Evolutionary conservation across 2,329 filamentous ascomycete genomes (phyloP), one percentile per base, ranked within the genome.

Genomic region (Aureobasidium sp.): DNA sequence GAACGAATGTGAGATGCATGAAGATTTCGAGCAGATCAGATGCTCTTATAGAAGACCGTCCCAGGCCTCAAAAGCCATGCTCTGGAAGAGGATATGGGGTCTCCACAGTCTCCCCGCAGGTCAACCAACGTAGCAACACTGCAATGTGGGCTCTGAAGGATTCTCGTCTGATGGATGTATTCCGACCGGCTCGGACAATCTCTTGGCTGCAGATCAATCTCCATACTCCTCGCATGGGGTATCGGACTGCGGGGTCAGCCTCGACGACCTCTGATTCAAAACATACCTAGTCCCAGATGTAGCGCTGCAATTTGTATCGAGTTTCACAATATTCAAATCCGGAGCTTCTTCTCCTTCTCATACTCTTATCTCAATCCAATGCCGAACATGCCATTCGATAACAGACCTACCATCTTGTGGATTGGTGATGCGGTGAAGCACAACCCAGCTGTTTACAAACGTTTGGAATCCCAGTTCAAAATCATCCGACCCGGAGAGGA

Each of bases 381-480:
- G 21, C 21, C 21, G 21, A 21, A 21, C 34, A 42, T 64, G 62
- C 29, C 45, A 3, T 2, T 48, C 2, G 45, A 48, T 44, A 13
- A 65, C 21, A 75, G 73, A 65, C 74, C 74, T 8, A 72, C 71
- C 6, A 68, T 78, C n/a, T 69, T 78, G 2, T 76, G 78, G 61
- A 74, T 77, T 48, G 76, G 76, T 54, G 76, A 76, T 57, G 74
- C 77, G 58, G 75, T 77, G 47, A 70, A 72, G 60, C 78, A 76
- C 76, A 78, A 78, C 62, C 75, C 77, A 64, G 70, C 71, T 3
- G 66, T 77, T 1, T 78, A 78, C 65, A 62, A 66, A 7, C 67
- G 72, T 47, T 66, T 78, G 4, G 63, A 67, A 16, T 62, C 61
- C n/a, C 72, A 70, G 21, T 78, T 77, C 67, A 65, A 69, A n/a